Base-by-base conservation (phyloP, 352 stramenopile genomes). In the Globisporangium nagaii region DNA sequence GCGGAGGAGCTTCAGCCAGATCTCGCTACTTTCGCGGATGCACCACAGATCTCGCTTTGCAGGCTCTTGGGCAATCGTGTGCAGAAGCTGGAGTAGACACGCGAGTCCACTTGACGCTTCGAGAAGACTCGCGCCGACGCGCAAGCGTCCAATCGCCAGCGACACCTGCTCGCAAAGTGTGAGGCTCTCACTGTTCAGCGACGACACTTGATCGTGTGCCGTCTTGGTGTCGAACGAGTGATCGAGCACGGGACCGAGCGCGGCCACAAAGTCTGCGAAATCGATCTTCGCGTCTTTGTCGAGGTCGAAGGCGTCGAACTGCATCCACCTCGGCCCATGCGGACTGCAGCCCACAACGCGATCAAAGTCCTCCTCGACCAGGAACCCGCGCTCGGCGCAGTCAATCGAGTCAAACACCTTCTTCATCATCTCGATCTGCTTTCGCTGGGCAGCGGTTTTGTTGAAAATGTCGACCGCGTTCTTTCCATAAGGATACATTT, bases 401-500 rank as follows among this genome's bases (percentile, higher is more conserved):
- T 86, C 76, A 4, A 87, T 42, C 0, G 25, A 48, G 2, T 70
- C 57, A 28, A 87, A 87, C 0, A 52, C 52, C 7, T 34, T 28
- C 5, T 60, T 58, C 35, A 86, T 81, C 75, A 84, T 86, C 3
- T 68, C 60, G 0, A 87, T 44, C 20, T 89, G 79, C 1, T 27
- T 31, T 25, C 64, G 58, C 43, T 89, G 79, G 0, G 74, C 58
- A 1, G 50, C 28, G 0, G 71, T 71, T 40, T 76, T 73, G 39
- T 61, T 79, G 59, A 88, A 86, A 4, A 59, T 70, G 10, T 84
- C 76, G 11, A 79, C 12, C 0, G 65, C 69, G 36, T 80, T 90
- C 32, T 63, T 70, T 1, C 74, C 75, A 36, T 90, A 86, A 0
- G 74, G 75, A 65, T 87, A 87, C 68, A 86, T 71, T 28, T 81